Evolutionary conservation across 306 rosid species (phyloP), one percentile per base, ranked within the genome.

Genomic region (Cucumis hystrix): DNA sequence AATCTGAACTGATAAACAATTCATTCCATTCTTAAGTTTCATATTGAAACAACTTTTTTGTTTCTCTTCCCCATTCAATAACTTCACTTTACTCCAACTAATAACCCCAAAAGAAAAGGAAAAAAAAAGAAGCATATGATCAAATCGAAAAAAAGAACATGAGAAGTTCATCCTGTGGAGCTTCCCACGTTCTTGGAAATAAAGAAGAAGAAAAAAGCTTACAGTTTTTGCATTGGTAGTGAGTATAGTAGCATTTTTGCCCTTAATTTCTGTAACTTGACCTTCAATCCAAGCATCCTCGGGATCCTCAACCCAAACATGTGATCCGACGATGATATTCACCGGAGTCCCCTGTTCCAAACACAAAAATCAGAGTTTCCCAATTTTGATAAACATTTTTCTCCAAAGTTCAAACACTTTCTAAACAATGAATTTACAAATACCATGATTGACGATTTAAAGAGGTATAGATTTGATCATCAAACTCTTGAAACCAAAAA

Each of bases 241-340:
- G 65, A 86, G 20, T 66, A 92, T 81, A 75, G 85, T 88, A 64
- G 87, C 91, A 63, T 78, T 78, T 72, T 54, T 80, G 77, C 88
- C 93, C 10, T 78, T 87, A 83, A 92, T 90, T 81, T 82, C 74
- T 43, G 81, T 87, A 45, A 91, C 96, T 82, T 83, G 84, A 30
- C 96, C 96, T 79, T 91, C 93, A 85, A 86, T 79, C 97, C 97
- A 92, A 61, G 97, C 91, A 62, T 30, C 78, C 79, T 84, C 90
- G 43, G 88, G 87, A 83, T 88, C 93, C 83, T 88, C 97, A 41
- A 84, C 86, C 97, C 97, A 92, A 61, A 88, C 93, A 65, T 90
- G 90, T 78, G 97, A 92, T 86, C 97, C 97, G 78, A 90, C 96
- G 4, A 90, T 88, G 85, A 92, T 92, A 81, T 90, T 90, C 82